Evolutionary conservation across 176 grass and related monocot genomes (phyloP).

Genomic region (Carex myosuroides): DNA sequence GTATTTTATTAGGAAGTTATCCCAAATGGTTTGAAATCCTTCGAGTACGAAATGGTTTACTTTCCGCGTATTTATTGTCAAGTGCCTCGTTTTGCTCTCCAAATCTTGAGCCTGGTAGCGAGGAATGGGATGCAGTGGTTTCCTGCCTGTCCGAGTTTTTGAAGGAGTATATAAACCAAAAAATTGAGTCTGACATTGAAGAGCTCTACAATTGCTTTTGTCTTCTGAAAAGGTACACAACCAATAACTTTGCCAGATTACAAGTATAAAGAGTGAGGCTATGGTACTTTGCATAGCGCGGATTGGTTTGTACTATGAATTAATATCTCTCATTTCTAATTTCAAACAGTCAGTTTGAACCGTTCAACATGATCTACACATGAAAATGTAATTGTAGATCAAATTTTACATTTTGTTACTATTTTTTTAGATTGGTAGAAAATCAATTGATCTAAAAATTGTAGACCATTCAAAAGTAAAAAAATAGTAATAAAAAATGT

Average conservation of each 20-base stretch:
- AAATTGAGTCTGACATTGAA: constrained; percentile 79
- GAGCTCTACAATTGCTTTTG: constrained; percentile 89
- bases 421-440: no score
- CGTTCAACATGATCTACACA: no score
- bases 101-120: constrained; percentile 30
- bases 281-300: no score
- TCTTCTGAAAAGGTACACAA: constrained; percentile 69
- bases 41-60: constrained; percentile 39
- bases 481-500: no score
- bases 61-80: constrained; percentile 56
- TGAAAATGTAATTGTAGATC: no score
- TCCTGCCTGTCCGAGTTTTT: constrained; percentile 37
- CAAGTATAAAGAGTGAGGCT: not conserved
- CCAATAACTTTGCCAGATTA: not conserved
- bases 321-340: no score
- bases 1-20: constrained; percentile 30
- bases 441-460: no score
- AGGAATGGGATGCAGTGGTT: constrained; percentile 48
- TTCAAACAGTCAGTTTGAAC: no score
- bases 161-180: constrained; percentile 56
- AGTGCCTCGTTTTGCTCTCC: constrained; percentile 26
- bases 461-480: no score
- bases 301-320: no score
- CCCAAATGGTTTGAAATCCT: constrained; percentile 53
- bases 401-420: no score